Percentiles rank a stretch among this genome's conserved stretches.
These are phyloP conservation scores for Coemansia sp. DNA, from an alignment of 192 early-diverging fungal species.

Conservation along the genomic window DNA sequence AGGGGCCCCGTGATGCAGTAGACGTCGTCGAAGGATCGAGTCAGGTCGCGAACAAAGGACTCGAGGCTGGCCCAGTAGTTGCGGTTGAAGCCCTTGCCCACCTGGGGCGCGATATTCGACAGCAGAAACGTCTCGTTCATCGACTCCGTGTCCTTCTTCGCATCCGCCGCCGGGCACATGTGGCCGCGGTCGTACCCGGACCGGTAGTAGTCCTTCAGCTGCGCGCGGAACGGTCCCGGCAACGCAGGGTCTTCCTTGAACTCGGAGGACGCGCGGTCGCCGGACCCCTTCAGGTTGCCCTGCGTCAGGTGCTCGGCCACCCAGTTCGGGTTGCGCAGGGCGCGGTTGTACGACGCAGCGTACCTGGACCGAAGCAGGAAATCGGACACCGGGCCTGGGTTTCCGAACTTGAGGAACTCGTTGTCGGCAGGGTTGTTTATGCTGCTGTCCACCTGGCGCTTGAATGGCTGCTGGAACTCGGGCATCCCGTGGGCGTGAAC, in stretches of 20 bases:
- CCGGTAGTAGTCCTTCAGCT: constrained; percentile 75
- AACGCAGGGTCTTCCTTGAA: constrained; percentile 80
- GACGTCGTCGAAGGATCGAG: constrained; percentile 75
- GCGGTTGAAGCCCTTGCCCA: constrained; percentile 86
- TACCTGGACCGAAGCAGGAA: constrained; percentile 68
- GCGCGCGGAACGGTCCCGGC: constrained; percentile 75
- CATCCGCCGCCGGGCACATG: constrained; percentile 90
- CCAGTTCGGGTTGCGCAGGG: constrained; percentile 75
- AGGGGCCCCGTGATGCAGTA: constrained; percentile 88
- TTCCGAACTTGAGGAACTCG: constrained; percentile 45
- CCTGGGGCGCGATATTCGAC: constrained; percentile 80
- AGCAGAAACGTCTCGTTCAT: constrained; percentile 89
- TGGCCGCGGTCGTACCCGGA: constrained; percentile 92
- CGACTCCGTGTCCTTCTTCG: constrained; percentile 65
- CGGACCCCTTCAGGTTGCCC: constrained; percentile 57
- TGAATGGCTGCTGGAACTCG: constrained; percentile 19
- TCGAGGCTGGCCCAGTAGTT: constrained; percentile 93
- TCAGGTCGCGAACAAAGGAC: constrained; percentile 72
- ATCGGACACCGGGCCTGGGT: constrained; percentile 76
- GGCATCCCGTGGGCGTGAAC: too few relatives aligned
- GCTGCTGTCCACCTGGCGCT: constrained; percentile 19
- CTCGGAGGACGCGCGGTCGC: constrained; percentile 59
- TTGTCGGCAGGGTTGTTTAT: constrained; percentile 12
- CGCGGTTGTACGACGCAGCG: constrained; percentile 75
- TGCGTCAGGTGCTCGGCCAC: constrained; percentile 71